Evolutionary conservation across 768 basidiomycete genomes (phyloP), one percentile per base, ranked within the genome.

Genomic region (Suillus subaureus): DNA sequence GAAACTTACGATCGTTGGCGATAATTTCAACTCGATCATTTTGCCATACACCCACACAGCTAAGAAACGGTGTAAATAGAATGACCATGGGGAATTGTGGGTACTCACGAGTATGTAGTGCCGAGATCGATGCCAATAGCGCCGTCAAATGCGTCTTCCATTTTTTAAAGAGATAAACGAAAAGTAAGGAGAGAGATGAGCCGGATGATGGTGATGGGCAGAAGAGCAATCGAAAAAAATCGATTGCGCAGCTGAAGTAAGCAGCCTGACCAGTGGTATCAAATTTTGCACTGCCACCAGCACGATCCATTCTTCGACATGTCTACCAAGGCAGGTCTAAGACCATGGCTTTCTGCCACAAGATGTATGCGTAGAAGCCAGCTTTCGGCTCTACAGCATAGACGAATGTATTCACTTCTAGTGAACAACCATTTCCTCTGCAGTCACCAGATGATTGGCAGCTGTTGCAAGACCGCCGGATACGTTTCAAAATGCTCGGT

Each of bases 1-100:
- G 52, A 43, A 16, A 62, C 92, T 80, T 72, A 94, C 92, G 94
- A 86, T 96, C 94, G 75, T 96, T 96, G 83, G 94, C 91, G 78
- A 98, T 98, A 84, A 98, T 98, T 81, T 99, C 96, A 74, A 99
- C 96, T 75, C 97, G 95, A 87, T 99, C 97, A 81, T 97, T 96
- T 87, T 97, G 94, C 96, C 96, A 98, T 75, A 99, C 96, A 84
- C 95, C 97, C 73, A 98, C 97, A 79, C 96, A 99, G 57, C 95
- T 97, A 43, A 73, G 61, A 72, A 63, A 63, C 28, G 39, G n/a
- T 37, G 60, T 63, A 37, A 69, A 67, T 63, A 66, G 69, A 63
- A 72, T 73, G 33, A 40, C 33, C 55, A 66, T 37, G 31, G 70
- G 49, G 65, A 52, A 39, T 40, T 21, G 51, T 15, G 18, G 23